phyloP scores from a whole-genome alignment of 495 filamentous ascomycete species.

The Penicillium mononematosum region DNA sequence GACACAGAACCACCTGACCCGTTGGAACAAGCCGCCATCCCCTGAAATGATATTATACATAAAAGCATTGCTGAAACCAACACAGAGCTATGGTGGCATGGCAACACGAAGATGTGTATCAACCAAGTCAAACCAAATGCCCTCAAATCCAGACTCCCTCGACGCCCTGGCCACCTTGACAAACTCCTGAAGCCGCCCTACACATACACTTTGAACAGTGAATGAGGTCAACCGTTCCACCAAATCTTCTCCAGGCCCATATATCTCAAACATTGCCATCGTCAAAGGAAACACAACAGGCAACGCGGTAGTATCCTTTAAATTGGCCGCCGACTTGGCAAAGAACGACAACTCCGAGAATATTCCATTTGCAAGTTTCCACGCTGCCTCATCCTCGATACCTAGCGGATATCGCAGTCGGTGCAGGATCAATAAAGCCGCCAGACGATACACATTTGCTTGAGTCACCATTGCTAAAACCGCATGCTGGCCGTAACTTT shows the following conservation, averaged over 20 bases:
- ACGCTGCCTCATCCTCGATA: constrained; percentile 22
- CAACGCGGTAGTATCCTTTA: constrained; percentile 21
- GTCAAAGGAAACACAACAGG: constrained; percentile 30
- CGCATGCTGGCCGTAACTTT: constrained; percentile 24
- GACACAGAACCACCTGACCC: not conserved
- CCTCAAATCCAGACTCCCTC: constrained; percentile 21
- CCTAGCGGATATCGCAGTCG: constrained; percentile 34
- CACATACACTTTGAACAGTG: constrained; percentile 25
- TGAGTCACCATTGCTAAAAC: constrained; percentile 32
- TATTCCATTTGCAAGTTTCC: constrained; percentile 27
- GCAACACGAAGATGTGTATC: constrained; percentile 30
- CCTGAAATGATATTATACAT: constrained; percentile 2
- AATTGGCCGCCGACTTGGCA: constrained; percentile 10
- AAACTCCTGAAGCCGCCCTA: constrained; percentile 24
- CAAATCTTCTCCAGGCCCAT: constrained; percentile 26
- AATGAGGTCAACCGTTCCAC: constrained; percentile 22
- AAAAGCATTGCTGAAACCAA: not conserved
- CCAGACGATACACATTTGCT: constrained; percentile 34
- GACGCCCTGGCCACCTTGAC: constrained; percentile 25
- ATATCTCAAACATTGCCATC: constrained; percentile 31
- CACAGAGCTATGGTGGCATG: constrained; percentile 20
- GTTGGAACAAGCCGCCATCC: not conserved
- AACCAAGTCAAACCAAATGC: constrained; percentile 32
- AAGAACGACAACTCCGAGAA: constrained; percentile 28
- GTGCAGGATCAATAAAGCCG: constrained; percentile 33